Evolutionary conservation across 768 basidiomycete species (phyloP).

Genomic region (Xanthoconium stramineum): DNA sequence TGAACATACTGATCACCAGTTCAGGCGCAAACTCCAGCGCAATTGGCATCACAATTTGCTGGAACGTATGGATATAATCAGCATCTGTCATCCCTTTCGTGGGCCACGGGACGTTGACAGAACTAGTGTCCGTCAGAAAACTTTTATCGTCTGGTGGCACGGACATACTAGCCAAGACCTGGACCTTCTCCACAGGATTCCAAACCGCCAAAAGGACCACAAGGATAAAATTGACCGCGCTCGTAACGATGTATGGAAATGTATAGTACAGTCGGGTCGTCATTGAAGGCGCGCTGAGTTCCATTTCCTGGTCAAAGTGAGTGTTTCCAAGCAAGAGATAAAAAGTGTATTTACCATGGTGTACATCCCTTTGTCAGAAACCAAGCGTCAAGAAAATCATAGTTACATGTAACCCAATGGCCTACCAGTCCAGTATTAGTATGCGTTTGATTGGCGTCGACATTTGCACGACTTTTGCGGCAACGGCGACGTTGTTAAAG

Average conservation of each 20-base stretch:
- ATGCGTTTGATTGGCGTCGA: slow-evolving; percentile 71
- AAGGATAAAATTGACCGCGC: slow-evolving; percentile 88
- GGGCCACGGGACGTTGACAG: slow-evolving; percentile 97
- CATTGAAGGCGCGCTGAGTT: slow-evolving; percentile 93
- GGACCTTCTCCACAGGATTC: slow-evolving; percentile 81
- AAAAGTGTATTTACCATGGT: slow-evolving; percentile 63
- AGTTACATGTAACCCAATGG: slow-evolving; percentile 6
- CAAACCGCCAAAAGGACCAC: slow-evolving; percentile 84
- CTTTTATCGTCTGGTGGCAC: slow-evolving; percentile 1
- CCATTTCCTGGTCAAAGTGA: slow-evolving; percentile 72
- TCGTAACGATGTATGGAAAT: slow-evolving; percentile 96
- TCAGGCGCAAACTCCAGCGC: slow-evolving; percentile 96
- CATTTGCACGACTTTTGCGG: slow-evolving; percentile 76
- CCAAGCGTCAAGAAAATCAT: slow-evolving; percentile 5
- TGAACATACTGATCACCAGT: slow-evolving; percentile 82
- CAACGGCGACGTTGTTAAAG: slow-evolving; percentile 97
- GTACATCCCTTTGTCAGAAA: slow-evolving; percentile 75
- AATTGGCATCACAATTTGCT: slow-evolving; percentile 94
- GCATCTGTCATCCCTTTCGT: slow-evolving; percentile 85
- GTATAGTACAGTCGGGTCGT: slow-evolving; percentile 88
- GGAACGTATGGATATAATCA: slow-evolving; percentile 96
- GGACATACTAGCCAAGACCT: slow-evolving; percentile 81
- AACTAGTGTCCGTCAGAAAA: slow-evolving; percentile 44
- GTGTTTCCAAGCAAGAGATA: not conserved
- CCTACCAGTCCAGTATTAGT: slow-evolving; percentile 93